These are phyloP conservation scores for Trichoderma sp. DNA, from an alignment of 2,329 filamentous ascomycete species.

Conservation along the genomic window DNA sequence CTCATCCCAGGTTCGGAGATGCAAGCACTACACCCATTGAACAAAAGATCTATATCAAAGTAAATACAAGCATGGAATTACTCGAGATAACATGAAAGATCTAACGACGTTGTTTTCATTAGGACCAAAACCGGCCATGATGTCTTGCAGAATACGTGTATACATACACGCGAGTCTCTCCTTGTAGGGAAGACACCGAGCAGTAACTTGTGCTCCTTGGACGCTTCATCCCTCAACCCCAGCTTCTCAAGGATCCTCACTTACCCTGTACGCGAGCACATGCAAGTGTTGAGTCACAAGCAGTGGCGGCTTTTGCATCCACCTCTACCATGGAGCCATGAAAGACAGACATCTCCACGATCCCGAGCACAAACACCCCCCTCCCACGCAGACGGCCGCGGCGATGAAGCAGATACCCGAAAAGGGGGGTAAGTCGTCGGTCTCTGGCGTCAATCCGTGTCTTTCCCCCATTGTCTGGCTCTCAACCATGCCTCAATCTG, in stretches of 20 bases:
- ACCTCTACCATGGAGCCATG: not conserved
- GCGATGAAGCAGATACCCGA: slow-evolving; percentile 22
- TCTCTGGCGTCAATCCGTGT: slow-evolving; percentile 3
- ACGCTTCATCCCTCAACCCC: not conserved
- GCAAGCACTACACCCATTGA: not conserved
- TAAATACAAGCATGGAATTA: rapidly evolving
- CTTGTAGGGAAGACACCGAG: not conserved
- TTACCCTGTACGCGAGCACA: not conserved
- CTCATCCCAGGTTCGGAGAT: not conserved
- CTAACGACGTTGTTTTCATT: not conserved
- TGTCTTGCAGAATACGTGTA: not conserved
- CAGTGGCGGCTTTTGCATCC: not conserved
- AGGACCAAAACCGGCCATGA: not conserved
- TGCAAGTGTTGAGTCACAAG: not conserved
- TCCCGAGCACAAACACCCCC: slow-evolving; percentile 7
- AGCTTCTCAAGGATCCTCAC: not conserved
- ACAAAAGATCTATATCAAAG: not conserved
- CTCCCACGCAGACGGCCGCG: not conserved
- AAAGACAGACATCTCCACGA: not conserved
- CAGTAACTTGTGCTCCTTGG: not conserved
- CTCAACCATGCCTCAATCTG: slow-evolving; percentile 21
- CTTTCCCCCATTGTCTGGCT: slow-evolving; percentile 9
- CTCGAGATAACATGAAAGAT: not conserved
- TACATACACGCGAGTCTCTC: not conserved
- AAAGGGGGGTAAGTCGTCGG: not conserved